Percentiles rank a stretch among this genome's conserved stretches.
Conservation (phyloP, 805 yeast species). For the Suhomyces vadensis region DNA sequence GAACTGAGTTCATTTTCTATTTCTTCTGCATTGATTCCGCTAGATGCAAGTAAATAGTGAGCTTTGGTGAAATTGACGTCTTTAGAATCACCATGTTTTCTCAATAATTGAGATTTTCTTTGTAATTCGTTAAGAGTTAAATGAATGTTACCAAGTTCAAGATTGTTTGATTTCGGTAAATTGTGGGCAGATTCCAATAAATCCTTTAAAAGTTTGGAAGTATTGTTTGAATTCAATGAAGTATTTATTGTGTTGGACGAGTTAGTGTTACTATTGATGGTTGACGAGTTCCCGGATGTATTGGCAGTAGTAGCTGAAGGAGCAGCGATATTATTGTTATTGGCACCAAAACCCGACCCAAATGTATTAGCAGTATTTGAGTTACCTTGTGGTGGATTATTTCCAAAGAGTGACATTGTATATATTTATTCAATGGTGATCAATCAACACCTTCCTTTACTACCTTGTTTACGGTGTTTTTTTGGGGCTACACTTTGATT, state of each 20-base stretch:
- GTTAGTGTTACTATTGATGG: constrained; percentile 10
- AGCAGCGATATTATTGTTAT: constrained; percentile 4
- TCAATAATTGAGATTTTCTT: constrained; percentile 59
- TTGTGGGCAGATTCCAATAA: constrained; percentile 74
- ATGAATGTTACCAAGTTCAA: constrained; percentile 78
- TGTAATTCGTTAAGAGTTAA: constrained; percentile 78
- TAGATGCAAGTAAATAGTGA: constrained; percentile 85
- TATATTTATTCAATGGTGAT: not conserved
- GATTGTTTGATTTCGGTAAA: constrained; percentile 58
- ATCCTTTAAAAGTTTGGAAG: constrained; percentile 54
- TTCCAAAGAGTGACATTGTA: constrained; percentile 12
- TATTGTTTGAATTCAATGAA: constrained; percentile 8
- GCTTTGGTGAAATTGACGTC: constrained; percentile 58
- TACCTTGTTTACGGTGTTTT: not conserved
- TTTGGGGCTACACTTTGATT: constrained; percentile 5
- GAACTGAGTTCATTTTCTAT: constrained; percentile 16
- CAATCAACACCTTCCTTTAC: not conserved
- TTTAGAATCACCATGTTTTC: constrained; percentile 41
- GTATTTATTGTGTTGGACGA: constrained; percentile 6
- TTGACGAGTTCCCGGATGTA: not conserved
- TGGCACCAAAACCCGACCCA: constrained; percentile 7
- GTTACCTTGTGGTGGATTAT: constrained; percentile 6
- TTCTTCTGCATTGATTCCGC: constrained; percentile 57
- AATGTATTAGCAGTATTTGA: constrained; percentile 6
- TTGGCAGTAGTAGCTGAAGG: constrained; percentile 1